Percentiles rank a stretch among this genome's conserved stretches.
These are phyloP conservation scores for Populus pruinosa DNA, from an alignment of 345 rosid genomes.

Conservation along the genomic window DNA sequence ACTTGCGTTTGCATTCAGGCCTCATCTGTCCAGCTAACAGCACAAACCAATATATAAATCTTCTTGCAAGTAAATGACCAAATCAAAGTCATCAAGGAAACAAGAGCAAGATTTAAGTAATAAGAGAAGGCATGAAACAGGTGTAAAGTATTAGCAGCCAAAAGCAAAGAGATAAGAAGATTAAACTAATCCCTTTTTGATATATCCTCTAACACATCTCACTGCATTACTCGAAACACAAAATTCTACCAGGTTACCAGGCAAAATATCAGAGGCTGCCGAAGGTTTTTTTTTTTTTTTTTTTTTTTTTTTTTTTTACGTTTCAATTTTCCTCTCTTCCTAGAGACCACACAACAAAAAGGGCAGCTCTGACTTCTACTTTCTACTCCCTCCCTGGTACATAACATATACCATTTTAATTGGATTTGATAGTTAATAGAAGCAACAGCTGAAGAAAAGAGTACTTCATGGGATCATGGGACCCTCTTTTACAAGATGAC, in stretches of 20 bases:
- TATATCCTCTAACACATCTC: slow-evolving; percentile 12
- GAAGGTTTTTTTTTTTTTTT: background rate
- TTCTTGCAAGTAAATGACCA: background rate
- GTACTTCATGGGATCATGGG: slow-evolving; percentile 25
- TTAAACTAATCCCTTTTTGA: slow-evolving; percentile 5
- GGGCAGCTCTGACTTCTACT: slow-evolving; percentile 26
- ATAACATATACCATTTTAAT: background rate
- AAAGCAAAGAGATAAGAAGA: slow-evolving; percentile 3
- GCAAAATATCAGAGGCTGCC: slow-evolving; percentile 37
- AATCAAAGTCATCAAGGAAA: background rate
- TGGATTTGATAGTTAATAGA: slow-evolving; percentile 7
- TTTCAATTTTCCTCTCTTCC: background rate
- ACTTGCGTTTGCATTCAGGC: too few relatives aligned
- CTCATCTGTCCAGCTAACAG: background rate
- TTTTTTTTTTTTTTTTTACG: background rate
- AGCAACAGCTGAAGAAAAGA: slow-evolving; percentile 15
- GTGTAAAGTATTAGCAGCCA: slow-evolving; percentile 7
- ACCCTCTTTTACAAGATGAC: slow-evolving; percentile 21
- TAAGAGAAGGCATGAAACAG: background rate
- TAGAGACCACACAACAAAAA: slow-evolving; percentile 19
- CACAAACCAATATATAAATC: background rate
- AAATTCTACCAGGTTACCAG: slow-evolving; percentile 25
- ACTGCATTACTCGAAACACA: slow-evolving; percentile 21
- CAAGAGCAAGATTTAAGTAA: background rate
- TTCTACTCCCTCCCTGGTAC: background rate